A percentile compares a stretch with the other conserved stretches of the same genome.
Evolutionary conservation across 768 basidiomycete genomes (phyloP).

Genomic region (Dacryopinax primogenitus): DNA sequence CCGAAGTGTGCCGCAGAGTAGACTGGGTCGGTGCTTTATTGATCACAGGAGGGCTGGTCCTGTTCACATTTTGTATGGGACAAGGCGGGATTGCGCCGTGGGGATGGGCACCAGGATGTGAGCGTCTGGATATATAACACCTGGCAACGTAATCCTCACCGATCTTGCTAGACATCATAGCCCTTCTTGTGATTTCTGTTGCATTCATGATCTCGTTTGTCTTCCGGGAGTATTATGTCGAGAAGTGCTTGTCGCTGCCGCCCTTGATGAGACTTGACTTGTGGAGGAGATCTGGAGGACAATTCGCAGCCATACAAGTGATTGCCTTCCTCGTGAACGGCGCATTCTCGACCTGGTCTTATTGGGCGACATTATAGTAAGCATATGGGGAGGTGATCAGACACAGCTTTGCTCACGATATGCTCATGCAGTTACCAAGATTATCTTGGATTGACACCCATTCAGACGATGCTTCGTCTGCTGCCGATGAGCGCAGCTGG

Average conservation of each 20-base stretch:
- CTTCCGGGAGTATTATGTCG: slow-evolving; percentile 53
- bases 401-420: background rate
- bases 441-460: background rate
- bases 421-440: background rate
- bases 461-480: background rate
- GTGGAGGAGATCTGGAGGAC: background rate
- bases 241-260: slow-evolving; percentile 21
- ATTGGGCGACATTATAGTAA: background rate
- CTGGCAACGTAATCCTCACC: background rate
- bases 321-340: background rate
- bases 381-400: background rate
- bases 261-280: background rate
- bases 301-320: background rate
- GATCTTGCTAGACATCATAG: slow-evolving; percentile 47
- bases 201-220: slow-evolving; percentile 46
- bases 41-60: slow-evolving; percentile 49
- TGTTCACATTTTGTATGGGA: slow-evolving; percentile 61
- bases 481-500: background rate
- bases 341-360: background rate
- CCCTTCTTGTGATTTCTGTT: slow-evolving; percentile 49
- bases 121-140: slow-evolving; percentile 16
- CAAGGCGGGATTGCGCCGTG: slow-evolving; percentile 47
- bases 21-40: slow-evolving; percentile 69
- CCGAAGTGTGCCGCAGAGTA: slow-evolving; percentile 32
- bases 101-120: slow-evolving; percentile 50